Evolutionary conservation across 148 eudicot genomes (phyloP).

Genomic region (Rhododendron ovatum): DNA sequence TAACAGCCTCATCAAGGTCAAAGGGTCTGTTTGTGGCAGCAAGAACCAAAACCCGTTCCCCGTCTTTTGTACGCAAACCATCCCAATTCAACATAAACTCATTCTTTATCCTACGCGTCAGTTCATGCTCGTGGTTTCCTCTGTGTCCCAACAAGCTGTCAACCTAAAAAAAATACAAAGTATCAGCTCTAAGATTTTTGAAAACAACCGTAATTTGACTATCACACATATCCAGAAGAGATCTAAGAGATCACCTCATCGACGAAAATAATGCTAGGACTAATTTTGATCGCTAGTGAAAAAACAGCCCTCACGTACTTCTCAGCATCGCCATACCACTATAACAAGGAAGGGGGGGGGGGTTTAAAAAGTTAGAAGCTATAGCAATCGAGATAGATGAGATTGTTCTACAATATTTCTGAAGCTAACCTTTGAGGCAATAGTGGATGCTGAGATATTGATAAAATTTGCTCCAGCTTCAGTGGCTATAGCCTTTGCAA

Average conservation of each 20-base stretch:
- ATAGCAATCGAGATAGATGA: not conserved
- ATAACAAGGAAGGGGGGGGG: conserved; percentile 2
- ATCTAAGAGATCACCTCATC: conserved; percentile 58
- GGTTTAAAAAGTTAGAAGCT: not conserved
- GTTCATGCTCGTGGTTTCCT: conserved; percentile 80
- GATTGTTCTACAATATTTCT: not conserved
- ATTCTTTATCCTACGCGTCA: conserved; percentile 79
- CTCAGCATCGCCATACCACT: conserved; percentile 99
- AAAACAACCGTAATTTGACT: not conserved
- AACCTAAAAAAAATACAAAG: conserved; percentile 28
- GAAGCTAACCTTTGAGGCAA: conserved; percentile 66
- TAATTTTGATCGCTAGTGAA: conserved; percentile 83
- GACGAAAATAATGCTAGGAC: conserved; percentile 91
- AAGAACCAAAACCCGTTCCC: conserved; percentile 80
- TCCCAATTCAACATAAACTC: conserved; percentile 95
- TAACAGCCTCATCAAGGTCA: conserved; percentile 88
- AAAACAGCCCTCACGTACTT: conserved; percentile 96
- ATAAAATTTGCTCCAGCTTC: conserved; percentile 98
- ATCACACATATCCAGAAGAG: not conserved
- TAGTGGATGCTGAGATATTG: conserved; percentile 91
- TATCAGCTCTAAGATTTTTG: not conserved
- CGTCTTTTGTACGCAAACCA: conserved; percentile 68
- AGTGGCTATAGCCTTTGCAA: conserved; percentile 96
- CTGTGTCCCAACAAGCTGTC: conserved; percentile 89
- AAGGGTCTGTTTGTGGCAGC: conserved; percentile 90